Conservation (phyloP, 306 rosid genomes). For the Vachellia pachyceras region DNA sequence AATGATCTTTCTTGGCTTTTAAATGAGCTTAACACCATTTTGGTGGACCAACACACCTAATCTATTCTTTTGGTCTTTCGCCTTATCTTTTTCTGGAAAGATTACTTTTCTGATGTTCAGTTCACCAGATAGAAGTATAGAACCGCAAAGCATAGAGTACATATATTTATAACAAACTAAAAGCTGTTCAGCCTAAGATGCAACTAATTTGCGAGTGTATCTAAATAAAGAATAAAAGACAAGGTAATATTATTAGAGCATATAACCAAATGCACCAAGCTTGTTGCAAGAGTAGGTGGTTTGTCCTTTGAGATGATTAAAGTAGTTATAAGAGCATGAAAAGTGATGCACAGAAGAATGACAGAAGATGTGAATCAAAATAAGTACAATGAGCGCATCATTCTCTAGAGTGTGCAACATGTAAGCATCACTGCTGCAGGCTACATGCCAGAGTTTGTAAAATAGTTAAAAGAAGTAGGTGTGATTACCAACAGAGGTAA, state of each 20-base stretch:
- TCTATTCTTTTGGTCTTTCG: background rate
- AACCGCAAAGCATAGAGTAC: background rate
- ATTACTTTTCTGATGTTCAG: background rate
- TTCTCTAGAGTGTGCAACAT: background rate
- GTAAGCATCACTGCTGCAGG: background rate
- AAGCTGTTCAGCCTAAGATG: background rate
- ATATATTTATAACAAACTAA: background rate
- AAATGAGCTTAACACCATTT: background rate
- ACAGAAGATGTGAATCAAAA: background rate
- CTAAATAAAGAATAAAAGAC: background rate
- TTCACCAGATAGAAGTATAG: background rate
- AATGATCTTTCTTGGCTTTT: background rate
- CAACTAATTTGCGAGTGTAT: background rate
- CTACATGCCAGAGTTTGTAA: background rate
- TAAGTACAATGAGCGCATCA: background rate
- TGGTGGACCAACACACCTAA: background rate
- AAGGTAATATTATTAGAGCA: background rate
- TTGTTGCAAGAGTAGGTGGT: background rate
- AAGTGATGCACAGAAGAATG: background rate
- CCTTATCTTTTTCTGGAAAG: background rate
- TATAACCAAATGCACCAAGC: background rate
- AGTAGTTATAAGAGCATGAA: background rate
- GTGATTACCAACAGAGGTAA: background rate
- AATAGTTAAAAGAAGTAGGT: conserved; percentile 18
- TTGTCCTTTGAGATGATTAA: background rate